These are phyloP conservation scores for Bipolaris bicolor DNA, from an alignment of 2,329 filamentous ascomycete species.

Conservation along the genomic window DNA sequence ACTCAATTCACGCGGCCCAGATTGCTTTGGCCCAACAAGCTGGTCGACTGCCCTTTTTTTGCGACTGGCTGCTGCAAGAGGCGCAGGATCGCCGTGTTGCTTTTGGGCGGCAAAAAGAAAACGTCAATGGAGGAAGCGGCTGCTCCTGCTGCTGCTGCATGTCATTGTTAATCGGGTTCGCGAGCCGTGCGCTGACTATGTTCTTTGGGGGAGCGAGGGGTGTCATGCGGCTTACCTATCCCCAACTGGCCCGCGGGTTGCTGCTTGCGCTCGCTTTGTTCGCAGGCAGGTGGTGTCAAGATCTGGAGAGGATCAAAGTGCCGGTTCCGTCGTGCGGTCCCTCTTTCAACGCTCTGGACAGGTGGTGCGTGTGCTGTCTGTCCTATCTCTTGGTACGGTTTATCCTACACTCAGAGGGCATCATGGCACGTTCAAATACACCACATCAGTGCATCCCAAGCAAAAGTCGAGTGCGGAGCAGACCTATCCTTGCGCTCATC, in stretches of 20 bases:
- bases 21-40: conserved; percentile 24
- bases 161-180: conserved; percentile 17
- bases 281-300: conserved; percentile 4
- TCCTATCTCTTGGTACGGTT: neutral
- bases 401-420: conserved; percentile 4
- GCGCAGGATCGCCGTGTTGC: conserved; percentile 17
- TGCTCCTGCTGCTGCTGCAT: conserved; percentile 24
- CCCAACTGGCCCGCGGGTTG: neutral
- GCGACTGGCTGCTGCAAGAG: conserved; percentile 3
- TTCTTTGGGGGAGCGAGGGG: conserved; percentile 9
- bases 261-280: neutral
- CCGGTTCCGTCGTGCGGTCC: conserved; percentile 5
- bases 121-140: conserved; percentile 17
- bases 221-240: conserved; percentile 21
- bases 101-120: conserved; percentile 27
- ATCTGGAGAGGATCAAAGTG: conserved; percentile 2
- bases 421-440: conserved; percentile 44
- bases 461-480: conserved; percentile 33
- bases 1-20: neutral
- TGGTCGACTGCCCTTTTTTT: neutral
- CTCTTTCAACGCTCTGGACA: conserved; percentile 33
- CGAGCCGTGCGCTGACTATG: conserved; percentile 36
- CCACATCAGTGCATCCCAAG: conserved; percentile 37
- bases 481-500: conserved; percentile 42
- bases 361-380: conserved; percentile 15